phyloP scores from a whole-genome alignment of 75 land plant genomes.

The Picea glauca region DNA sequence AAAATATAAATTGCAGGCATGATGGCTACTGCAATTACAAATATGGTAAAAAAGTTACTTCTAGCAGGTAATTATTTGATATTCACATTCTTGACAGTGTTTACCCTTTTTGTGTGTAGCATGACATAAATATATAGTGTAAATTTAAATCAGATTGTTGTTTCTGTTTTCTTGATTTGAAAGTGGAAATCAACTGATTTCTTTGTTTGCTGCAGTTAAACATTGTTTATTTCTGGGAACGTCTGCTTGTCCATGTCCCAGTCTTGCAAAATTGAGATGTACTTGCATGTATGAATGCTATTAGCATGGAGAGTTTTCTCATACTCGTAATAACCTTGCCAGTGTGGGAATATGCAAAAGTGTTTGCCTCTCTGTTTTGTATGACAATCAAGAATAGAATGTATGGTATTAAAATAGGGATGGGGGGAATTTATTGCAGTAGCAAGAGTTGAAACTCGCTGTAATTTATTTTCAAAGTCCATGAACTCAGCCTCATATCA shows the following conservation, averaged over 20 bases:
- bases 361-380: background rate
- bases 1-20: background rate
- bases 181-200: background rate
- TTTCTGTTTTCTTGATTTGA: background rate
- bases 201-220: background rate
- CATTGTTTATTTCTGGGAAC: background rate
- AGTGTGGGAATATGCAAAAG: background rate
- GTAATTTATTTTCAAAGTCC: background rate
- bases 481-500: too few relatives aligned
- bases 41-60: background rate
- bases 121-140: background rate
- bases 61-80: background rate
- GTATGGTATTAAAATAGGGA: background rate
- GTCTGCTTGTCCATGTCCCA: background rate
- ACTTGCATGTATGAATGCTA: background rate
- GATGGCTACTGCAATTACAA: conserved; percentile 6
- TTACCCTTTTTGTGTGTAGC: background rate
- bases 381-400: background rate
- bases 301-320: background rate
- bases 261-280: background rate
- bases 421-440: background rate
- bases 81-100: background rate
- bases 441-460: background rate
- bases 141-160: background rate
- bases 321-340: background rate